A percentile compares a stretch with the other conserved stretches of the same genome.
These are phyloP conservation scores for Smittium mucronatum DNA, from an alignment of 371 early-diverging fungal genomes.

Conservation along the genomic window DNA sequence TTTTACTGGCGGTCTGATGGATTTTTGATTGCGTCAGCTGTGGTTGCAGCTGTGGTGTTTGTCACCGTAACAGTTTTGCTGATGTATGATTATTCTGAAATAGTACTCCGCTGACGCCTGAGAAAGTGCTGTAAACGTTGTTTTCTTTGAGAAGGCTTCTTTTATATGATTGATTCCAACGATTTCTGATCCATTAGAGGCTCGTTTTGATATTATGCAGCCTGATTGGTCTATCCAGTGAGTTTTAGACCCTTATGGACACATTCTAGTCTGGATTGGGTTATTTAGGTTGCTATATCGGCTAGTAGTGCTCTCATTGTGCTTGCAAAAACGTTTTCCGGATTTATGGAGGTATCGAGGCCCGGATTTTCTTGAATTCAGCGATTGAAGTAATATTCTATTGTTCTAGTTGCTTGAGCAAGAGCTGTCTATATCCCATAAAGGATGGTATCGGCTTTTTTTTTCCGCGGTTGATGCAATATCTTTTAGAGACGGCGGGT, in stretches of 20 bases:
- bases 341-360: background rate
- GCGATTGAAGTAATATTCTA: conserved; percentile 5
- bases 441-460: background rate
- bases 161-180: background rate
- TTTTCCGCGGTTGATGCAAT: background rate
- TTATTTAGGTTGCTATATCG: background rate
- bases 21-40: background rate
- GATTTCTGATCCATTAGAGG: conserved; percentile 4
- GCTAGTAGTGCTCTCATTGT: conserved; percentile 2
- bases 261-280: conserved; percentile 1
- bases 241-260: background rate
- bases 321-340: background rate
- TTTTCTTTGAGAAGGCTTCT: background rate
- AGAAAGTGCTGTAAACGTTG: background rate
- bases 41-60: background rate
- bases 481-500: conserved; percentile 3
- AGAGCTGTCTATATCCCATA: background rate
- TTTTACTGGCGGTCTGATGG: background rate
- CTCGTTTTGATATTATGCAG: background rate
- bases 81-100: background rate
- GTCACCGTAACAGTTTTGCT: background rate
- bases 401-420: conserved; percentile 4
- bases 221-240: background rate
- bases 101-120: background rate
- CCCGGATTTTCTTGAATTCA: background rate